Base-by-base conservation (phyloP, 108 stramenopile genomes). In the Nitzschia putrida region DNA sequence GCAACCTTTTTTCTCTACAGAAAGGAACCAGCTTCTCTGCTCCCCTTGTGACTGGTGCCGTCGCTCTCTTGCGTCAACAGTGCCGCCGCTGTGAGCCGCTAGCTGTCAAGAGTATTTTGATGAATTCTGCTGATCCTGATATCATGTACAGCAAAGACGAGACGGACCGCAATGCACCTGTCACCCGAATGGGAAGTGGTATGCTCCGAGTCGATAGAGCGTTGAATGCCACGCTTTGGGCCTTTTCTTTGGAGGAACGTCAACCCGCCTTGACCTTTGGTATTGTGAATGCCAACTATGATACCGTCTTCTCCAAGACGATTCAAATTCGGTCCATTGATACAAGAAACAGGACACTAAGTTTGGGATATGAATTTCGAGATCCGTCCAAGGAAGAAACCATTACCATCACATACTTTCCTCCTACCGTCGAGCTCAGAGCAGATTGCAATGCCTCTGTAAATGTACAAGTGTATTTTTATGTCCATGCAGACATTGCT, bases 41-140 rank as follows among this genome's bases (percentile, higher is more conserved):
- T 8, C 95, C 95, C 20, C 65, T 86, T 12, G 83, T 89, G 20
- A 83, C 90, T 6, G 95, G 93, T 12, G 76, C 82, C 8, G 91
- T 89, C 0, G 90, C 93, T 12, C 67, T 96, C 13, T 45, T 96
- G 18, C 49, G 38, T 12, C 49, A 69, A 22, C 52, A 58, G 9
- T 77, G 76, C 60, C 61, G 56, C 2, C 16, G 8, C 7, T 77
- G 76, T 50, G 74, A 74, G 5, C 69, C 76, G 18, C 41, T 77
- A 23, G 68, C 69, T 24, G 64, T 77, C 53, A 77, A 77, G 42
- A 24, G 53, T 51, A 34, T 77, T n/a, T 53, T 77, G 23, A 64
- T 77, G 64, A 77, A 77, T 45, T 67, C 67, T 24, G 76, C 76
- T 3, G 16, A 56, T 18, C 25, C 49, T n/a, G 45, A 68, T 37